These are phyloP conservation scores for Jimgerdemannia lactiflua DNA, from an alignment of 192 early-diverging fungal species.

Conservation along the genomic window DNA sequence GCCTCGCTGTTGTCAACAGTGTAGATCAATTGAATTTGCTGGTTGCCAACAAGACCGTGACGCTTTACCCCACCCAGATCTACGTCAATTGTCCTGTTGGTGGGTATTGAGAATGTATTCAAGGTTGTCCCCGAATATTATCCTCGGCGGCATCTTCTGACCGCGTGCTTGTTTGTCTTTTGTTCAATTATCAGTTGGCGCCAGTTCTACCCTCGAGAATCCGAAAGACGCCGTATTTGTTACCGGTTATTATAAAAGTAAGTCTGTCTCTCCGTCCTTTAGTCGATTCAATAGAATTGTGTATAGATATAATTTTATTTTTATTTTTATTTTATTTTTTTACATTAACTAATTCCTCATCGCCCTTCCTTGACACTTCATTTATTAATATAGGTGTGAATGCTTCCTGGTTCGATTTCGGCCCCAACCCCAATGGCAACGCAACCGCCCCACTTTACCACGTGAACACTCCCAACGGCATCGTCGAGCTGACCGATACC, in stretches of 20 bases:
- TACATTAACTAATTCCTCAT: no score
- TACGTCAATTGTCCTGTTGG: not conserved
- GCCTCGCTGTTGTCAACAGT: not conserved
- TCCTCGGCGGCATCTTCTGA: not conserved
- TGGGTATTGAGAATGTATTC: not conserved
- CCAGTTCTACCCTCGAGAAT: not conserved
- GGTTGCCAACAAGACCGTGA: not conserved
- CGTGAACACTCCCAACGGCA: not conserved
- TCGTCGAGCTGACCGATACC: not conserved
- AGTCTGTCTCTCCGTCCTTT: no score
- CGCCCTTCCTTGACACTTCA: not conserved
- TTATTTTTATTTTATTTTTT: no score
- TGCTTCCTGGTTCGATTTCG: not conserved
- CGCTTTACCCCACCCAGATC: not conserved
- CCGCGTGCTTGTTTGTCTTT: not conserved
- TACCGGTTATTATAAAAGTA: not conserved
- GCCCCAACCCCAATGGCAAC: not conserved
- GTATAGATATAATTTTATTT: no score
- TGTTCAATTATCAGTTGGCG: not conserved
- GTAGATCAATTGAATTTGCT: not conserved
- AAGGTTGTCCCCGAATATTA: not conserved
- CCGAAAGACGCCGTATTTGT: not conserved
- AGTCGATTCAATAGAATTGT: no score
- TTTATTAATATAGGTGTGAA: not conserved
- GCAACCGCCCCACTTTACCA: not conserved